Evolutionary conservation across 495 filamentous ascomycete species (phyloP), one percentile per base, ranked within the genome.

Genomic region (Choiromyces venosus): DNA sequence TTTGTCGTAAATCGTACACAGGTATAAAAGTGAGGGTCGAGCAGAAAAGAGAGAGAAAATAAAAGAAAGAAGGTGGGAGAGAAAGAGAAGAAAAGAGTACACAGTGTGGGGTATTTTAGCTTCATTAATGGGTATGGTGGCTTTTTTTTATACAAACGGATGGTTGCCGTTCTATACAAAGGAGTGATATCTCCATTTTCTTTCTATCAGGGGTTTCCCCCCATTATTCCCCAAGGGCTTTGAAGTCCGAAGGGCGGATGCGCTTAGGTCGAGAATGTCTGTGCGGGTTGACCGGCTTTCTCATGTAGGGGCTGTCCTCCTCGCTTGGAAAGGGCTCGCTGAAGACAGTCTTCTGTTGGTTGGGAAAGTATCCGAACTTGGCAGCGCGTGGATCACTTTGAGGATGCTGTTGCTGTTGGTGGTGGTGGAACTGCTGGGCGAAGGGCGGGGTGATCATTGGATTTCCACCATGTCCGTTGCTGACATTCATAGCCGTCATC

Each of bases 221-320:
- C 37, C 14, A 69, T 66, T 78, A 78, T 73, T 79, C 79, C 36
- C 79, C 79, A 21, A 81, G 46, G 25, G 79, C 79, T 56, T 81
- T 81, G 64, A 81, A 97, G 83, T 99, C 96, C 81, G 91, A 94
- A 25, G 93, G 93, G 65, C 95, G 86, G 70, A 91, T 89, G 74
- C 90, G 84, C 73, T 91, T 89, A 73, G 92, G 89, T 70, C 91
- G 85, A 71, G 91, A 90, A 80, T 96, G 91, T 71, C 95, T 89
- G 80, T 97, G 93, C 16, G 93, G 95, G 81, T 99, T 99, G 69
- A 98, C 92, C 2, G 95, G 95, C 81, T 96, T 94, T 33, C 95
- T 89, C 83, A 98, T 95, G 83, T 99, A 99, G 29, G 95, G 91
- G 67, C 92, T 91, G 73, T 96, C 94, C 75, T 96, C 93, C 71